Evolutionary conservation across 306 rosid species (phyloP).

Genomic region (Inga leiocalycina): DNA sequence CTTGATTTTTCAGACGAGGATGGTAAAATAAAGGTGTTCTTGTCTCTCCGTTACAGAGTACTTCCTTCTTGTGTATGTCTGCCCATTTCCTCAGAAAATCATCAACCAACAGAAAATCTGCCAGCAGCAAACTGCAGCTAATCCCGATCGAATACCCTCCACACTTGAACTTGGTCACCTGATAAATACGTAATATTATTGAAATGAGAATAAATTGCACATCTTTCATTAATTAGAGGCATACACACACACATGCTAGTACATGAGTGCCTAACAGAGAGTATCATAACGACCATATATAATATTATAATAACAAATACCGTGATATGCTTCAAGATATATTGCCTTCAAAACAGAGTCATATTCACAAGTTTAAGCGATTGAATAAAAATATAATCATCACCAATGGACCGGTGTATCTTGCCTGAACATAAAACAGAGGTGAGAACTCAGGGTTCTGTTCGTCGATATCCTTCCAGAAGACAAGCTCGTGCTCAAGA

Average conservation of each 20-base stretch:
- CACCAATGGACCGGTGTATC: neutral
- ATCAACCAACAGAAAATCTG: slow-evolving; percentile 47
- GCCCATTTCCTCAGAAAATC: slow-evolving; percentile 61
- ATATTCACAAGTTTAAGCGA: neutral
- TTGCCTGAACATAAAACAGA: slow-evolving; percentile 63
- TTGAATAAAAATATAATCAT: neutral
- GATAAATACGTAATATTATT: neutral
- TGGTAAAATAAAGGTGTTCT: slow-evolving; percentile 41
- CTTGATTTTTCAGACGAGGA: neutral
- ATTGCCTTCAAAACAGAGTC: neutral
- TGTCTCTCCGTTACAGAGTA: slow-evolving; percentile 8
- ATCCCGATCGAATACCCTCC: slow-evolving; percentile 72
- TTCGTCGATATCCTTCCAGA: slow-evolving; percentile 57
- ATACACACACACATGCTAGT: no score
- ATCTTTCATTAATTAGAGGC: no score
- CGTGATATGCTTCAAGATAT: no score
- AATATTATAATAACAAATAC: no score
- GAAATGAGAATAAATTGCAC: no score
- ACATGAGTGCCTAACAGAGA: no score
- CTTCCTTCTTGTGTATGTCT: slow-evolving; percentile 42
- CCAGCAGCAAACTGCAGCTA: slow-evolving; percentile 63
- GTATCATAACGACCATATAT: no score
- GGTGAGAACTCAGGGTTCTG: slow-evolving; percentile 56
- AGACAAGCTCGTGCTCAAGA: slow-evolving; percentile 59
- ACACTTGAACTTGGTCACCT: slow-evolving; percentile 64